Conservation (phyloP, 768 basidiomycete genomes). For the Lyophyllum decastes region DNA sequence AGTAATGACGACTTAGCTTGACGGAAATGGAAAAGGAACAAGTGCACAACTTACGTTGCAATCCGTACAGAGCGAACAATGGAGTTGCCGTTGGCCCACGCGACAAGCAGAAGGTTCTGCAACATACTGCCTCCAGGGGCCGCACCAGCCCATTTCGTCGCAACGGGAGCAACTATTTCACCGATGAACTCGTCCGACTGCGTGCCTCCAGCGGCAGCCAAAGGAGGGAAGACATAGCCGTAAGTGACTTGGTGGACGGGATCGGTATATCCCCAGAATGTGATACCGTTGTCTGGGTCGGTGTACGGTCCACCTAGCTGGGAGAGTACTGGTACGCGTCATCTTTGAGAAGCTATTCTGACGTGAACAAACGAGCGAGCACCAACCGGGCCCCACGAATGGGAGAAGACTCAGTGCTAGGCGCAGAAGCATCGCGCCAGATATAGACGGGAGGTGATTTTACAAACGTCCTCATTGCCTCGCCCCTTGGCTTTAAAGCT, state of each 20-base stretch:
- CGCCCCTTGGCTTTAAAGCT: not conserved
- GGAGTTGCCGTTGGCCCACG: conserved; percentile 57
- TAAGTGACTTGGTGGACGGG: conserved; percentile 42
- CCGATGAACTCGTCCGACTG: conserved; percentile 59
- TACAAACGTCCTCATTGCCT: not conserved
- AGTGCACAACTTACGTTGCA: conserved; percentile 50
- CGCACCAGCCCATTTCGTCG: conserved; percentile 56
- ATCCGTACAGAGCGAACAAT: conserved; percentile 55
- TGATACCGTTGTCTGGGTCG: conserved; percentile 57
- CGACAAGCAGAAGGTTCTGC: conserved; percentile 55
- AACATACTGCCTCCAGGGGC: conserved; percentile 57
- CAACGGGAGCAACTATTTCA: conserved; percentile 58
- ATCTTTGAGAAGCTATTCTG: not conserved
- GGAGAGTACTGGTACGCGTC: conserved; percentile 33
- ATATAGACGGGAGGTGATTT: not conserved
- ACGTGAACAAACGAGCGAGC: not conserved
- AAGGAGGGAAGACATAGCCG: conserved; percentile 56
- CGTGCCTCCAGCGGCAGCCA: conserved; percentile 21
- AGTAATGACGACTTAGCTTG: not conserved
- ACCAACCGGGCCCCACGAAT: conserved; percentile 31
- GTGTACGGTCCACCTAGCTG: conserved; percentile 43
- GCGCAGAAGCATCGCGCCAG: conserved; percentile 16
- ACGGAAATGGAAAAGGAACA: not conserved
- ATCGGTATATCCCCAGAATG: conserved; percentile 48
- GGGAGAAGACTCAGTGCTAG: conserved; percentile 27